phyloP scores from a whole-genome alignment of 129 eudicot genomes.

The Arctium lappa region DNA sequence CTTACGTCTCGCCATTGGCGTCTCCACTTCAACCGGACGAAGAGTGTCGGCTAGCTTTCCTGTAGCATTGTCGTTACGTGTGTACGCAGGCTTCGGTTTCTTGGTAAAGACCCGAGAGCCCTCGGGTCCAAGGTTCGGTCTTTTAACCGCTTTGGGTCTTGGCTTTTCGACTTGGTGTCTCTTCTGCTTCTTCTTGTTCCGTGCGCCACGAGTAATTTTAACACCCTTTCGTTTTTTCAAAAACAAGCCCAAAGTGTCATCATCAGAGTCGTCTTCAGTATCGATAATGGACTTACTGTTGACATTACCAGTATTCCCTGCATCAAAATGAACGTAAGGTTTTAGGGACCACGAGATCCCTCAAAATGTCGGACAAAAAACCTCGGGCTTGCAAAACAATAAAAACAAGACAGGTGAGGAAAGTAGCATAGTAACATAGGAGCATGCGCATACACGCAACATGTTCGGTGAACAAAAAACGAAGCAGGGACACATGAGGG shows the following conservation, averaged over 20 bases:
- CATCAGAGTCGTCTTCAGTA: no score
- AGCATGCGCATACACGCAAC: no score
- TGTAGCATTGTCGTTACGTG: neutral
- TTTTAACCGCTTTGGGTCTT: neutral
- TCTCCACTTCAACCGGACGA: neutral
- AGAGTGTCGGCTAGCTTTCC: neutral
- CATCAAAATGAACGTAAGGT: neutral
- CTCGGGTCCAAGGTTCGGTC: neutral
- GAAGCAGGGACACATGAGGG: no score
- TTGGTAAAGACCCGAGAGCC: neutral
- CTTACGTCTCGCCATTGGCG: neutral
- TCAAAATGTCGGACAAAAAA: neutral
- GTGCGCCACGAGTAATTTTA: neutral
- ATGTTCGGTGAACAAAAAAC: no score
- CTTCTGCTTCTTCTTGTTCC: neutral
- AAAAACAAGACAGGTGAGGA: no score
- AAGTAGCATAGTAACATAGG: no score
- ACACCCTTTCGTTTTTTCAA: neutral
- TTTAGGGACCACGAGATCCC: neutral
- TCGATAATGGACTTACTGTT: neutral
- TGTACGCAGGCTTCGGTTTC: neutral
- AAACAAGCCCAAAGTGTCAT: neutral
- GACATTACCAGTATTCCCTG: neutral
- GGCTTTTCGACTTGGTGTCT: neutral
- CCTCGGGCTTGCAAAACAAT: no score